Evolutionary conservation across 139 green algal genomes (phyloP).

Genomic region (Eudorina sp.): DNA sequence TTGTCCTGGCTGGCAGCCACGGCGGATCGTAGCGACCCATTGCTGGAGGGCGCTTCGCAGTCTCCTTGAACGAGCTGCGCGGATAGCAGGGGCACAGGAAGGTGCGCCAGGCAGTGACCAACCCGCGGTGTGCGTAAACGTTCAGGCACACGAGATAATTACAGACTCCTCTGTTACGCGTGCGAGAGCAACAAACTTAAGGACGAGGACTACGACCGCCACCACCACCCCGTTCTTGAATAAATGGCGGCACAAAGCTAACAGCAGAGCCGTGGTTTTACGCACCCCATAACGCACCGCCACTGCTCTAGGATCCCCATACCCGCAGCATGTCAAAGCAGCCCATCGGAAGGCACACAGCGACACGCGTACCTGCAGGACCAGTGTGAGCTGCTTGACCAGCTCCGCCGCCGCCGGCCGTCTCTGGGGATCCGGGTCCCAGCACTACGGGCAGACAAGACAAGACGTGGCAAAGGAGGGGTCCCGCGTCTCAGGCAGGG

Average conservation of each 20-base stretch:
- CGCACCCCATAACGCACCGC: neutral
- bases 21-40: neutral
- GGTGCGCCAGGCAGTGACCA: neutral
- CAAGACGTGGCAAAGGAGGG: too few species aligned
- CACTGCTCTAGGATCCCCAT: neutral
- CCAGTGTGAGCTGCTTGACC: constrained; percentile 46
- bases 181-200: neutral
- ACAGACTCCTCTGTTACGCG: neutral
- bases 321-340: neutral
- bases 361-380: constrained; percentile 28
- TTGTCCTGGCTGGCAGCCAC: neutral
- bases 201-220: neutral
- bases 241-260: neutral
- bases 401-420: constrained; percentile 36
- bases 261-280: too few species aligned
- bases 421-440: constrained; percentile 45
- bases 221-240: neutral
- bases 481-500: too few species aligned
- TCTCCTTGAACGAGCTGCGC: constrained; percentile 16
- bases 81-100: neutral
- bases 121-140: neutral
- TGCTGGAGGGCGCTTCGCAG: neutral
- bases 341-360: neutral
- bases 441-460: too few species aligned
- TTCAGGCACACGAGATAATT: neutral